Evolutionary conservation across 2,329 filamentous ascomycete genomes (phyloP), one percentile per base, ranked within the genome.

Genomic region (Fusarium sp.): DNA sequence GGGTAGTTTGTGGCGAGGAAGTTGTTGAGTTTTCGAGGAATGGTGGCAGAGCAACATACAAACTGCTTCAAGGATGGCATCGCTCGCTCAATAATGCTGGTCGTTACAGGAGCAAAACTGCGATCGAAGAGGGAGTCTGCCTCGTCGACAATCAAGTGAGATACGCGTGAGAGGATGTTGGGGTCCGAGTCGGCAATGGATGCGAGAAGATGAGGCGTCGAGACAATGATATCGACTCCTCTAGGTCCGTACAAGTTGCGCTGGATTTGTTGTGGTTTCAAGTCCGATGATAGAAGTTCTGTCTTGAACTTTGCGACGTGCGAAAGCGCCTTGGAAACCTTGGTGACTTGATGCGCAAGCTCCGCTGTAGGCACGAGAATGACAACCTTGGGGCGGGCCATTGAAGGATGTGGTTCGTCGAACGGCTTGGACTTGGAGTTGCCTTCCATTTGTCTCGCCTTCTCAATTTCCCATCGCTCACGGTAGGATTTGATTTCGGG

Each of bases 111-210:
- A 6, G 91, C 87, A 81, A 99, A 99, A 60, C 93, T 96, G 58
- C 94, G 91, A 80, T 99, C 96, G 70, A 99, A 88, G 11, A 99
- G 88, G 6, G 94, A 97, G 79, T 99, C 96, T 2, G 96, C 96
- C 82, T 99, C 96, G 76, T 99, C 96, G 47, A 97, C 85, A 60
- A 99, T 86, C 12, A 99, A 85, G 76, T 98, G 93, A 3, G 88
- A 89, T 59, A 98, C 94, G 14, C 93, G 91, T n/a, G 93, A 94
- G 34, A 99, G 87, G 63, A 99, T 89, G 73, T 97, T 95, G 12
- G 96, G 96, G 69, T 97, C 94, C 20, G 89, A 90, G 68, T 97
- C 89, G 14, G 93, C 93, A 74, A 99, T 96, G 63, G 92, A 94
- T 56, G 91, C 86, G 38, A 99, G 86, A 12, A 99, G 85, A 75